Evolutionary conservation across 129 eudicot genomes (phyloP), one percentile per base, ranked within the genome.

Genomic region (Pittosporum tobira): DNA sequence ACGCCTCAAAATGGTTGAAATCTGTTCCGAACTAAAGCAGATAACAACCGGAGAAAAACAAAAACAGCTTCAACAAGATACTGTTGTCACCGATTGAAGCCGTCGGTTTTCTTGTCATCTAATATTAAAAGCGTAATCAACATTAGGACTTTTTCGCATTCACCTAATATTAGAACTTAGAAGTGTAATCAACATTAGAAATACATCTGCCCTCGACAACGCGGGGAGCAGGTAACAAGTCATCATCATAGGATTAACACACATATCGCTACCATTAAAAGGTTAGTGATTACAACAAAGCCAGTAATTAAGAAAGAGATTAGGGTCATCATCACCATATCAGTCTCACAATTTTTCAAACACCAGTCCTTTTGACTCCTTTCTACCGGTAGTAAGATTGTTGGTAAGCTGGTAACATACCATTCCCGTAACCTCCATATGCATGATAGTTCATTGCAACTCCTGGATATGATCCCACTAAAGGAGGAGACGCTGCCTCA

Each of bases 221-320:
- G 63, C 62, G 46, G 54, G 59, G 3, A 45, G 59, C 71, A 72
- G 43, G 56, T 23, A 55, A 51, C 56, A 65, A 59, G 75, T 74
- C 78, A 78, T 71, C 54, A 70, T 59, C 67, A n/a, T n/a, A 67
- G 78, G 73, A 78, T 68, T 60, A 75, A 72, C 81, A 82, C 87
- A 75, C 79, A 79, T 71, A 82, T 76, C 79, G 75, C 96, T 87
- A 87, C 96, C 91, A 75, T 79, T 82, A 81, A 76, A 71, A 76
- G 86, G 86, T 88, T 88, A 88, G 97, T 75, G 95, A 82, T 82
- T 84, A 84, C 94, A 81, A 84, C 94, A 81, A 69, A 77, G 61
- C 85, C 84, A 84, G n/a, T n/a, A n/a, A n/a, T 76, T 67, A 53
- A 30, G 57, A 66, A 60, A 64, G 66, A 61, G 70, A 62, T 73